Percentiles rank a stretch among this genome's conserved stretches.
Evolutionary conservation across 2,329 filamentous ascomycete species (phyloP).

Genomic region (Talaromyces sp.): DNA sequence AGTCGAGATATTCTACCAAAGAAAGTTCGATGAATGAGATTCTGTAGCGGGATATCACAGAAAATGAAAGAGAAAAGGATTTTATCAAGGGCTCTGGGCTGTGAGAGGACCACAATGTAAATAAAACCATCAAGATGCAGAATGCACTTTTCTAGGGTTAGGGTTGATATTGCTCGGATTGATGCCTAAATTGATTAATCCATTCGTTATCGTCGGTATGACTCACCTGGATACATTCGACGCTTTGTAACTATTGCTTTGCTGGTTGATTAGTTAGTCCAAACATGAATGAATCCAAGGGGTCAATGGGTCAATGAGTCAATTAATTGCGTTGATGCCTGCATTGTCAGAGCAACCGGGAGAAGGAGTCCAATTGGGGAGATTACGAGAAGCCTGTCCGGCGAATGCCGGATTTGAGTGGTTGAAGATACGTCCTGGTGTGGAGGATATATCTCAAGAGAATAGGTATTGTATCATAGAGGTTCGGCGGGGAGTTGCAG

Average conservation of each 20-base stretch:
- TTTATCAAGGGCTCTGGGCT: no score
- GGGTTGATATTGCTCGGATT: neutral
- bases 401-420: neutral
- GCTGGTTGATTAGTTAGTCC: neutral
- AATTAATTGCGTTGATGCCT: neutral
- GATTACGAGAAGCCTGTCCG: neutral
- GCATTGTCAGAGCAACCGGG: neutral
- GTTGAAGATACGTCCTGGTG: neutral
- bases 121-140: neutral
- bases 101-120: neutral
- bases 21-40: neutral
- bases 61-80: neutral
- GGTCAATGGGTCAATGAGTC: neutral
- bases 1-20: neutral
- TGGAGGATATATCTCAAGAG: neutral
- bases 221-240: neutral
- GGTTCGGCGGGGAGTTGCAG: neutral
- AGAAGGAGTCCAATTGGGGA: neutral
- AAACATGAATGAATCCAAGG: neutral
- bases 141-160: neutral
- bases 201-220: neutral
- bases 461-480: neutral
- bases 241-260: neutral
- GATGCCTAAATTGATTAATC: neutral
- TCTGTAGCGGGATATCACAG: neutral